Evolutionary conservation across 163 green algal genomes (phyloP), one percentile per base, ranked within the genome.

Genomic region (Picocystis sp.): DNA sequence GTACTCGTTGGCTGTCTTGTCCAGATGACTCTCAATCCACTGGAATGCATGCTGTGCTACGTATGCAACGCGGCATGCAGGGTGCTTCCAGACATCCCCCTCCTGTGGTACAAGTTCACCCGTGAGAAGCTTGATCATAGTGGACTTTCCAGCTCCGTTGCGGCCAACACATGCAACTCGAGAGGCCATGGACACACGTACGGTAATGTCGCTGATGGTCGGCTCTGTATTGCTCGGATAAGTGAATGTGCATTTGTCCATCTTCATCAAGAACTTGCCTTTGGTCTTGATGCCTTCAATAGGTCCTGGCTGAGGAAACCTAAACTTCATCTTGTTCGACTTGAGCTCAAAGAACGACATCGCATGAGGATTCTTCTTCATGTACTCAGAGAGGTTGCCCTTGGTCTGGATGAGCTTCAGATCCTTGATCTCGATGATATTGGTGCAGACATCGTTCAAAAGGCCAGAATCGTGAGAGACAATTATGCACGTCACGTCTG

Each of bases 71-170:
- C 84, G 79, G 67, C 88, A 71, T 69, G 91, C 92, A 61, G 83
- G 84, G 76, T 94, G 83, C 66, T 78, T 79, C 84, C 84, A 93
- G 14, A 91, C 73, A 1, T 50, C 79, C 45, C 84, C 84, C 17
- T 54, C 52, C 47, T 24, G 45, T 6, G 63, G 55, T 25, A 72
- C 53, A 21, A 57, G 62, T 59, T 84, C 71, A 54, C 77, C 80
- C 13, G 78, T 86, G 17, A 89, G 70, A 25, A 91, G 48, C 81
- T 93, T 93, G 75, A 96, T 91, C 45, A 96, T 77, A 35, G 87
- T 97, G 21, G 82, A 93, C 75, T 97, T 97, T 65, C 87, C 87
- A 19, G 87, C 86, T 50, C 87, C 87, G 60, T 96, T 96, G 62
- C 79, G 69, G 34, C 85, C 86, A 33, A 95, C 61, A 46, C 89